phyloP scores from a whole-genome alignment of 106 monocot species.

The Platanthera zijinensis region DNA sequence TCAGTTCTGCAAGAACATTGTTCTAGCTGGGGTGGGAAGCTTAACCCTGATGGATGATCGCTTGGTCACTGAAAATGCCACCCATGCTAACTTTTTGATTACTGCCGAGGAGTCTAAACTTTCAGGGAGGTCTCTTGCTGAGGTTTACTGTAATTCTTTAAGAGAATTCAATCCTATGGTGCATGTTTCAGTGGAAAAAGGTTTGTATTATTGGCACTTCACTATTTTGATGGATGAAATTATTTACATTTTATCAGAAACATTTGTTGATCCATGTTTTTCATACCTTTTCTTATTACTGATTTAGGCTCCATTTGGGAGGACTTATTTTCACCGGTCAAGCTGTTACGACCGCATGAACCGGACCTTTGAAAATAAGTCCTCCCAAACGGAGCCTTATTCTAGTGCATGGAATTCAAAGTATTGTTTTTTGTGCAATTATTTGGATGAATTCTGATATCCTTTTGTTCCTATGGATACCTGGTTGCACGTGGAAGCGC shows the following conservation, averaged over 20 bases:
- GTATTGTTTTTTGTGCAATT: too few species aligned
- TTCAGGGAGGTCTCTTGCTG: constrained; percentile 38
- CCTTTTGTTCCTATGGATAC: too few species aligned
- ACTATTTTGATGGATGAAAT: background rate
- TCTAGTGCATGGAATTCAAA: background rate
- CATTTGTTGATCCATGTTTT: background rate
- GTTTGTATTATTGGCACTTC: constrained; percentile 14
- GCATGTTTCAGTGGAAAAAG: constrained; percentile 61
- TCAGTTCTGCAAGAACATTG: constrained; percentile 91
- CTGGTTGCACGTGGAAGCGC: too few species aligned
- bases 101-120: constrained; percentile 30
- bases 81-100: constrained; percentile 66
- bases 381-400: too few species aligned
- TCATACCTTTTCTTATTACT: background rate
- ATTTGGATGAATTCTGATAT: too few species aligned
- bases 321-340: too few species aligned
- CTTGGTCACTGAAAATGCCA: constrained; percentile 44
- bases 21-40: constrained; percentile 79
- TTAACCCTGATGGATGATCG: constrained; percentile 73
- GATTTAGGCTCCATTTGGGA: too few species aligned
- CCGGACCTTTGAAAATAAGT: too few species aligned
- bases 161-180: constrained; percentile 94
- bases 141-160: constrained; percentile 68
- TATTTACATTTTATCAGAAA: background rate
- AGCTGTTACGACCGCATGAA: too few species aligned